phyloP scores from a whole-genome alignment of 2,329 filamentous ascomycete genomes.

The Sarocladium brachiariae region DNA sequence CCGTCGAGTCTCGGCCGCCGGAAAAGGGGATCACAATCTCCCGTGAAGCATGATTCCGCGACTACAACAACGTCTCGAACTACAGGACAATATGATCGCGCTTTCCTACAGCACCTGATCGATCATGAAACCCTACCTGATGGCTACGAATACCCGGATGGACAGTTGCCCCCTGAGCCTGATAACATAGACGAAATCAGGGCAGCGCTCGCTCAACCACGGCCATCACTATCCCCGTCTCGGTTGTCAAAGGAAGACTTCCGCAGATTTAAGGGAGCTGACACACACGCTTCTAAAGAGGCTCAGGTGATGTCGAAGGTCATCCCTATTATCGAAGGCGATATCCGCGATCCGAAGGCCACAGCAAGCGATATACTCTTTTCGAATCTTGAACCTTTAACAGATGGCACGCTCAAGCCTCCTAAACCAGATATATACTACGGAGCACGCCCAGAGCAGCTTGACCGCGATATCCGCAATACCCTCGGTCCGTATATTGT shows the following conservation, averaged over 20 bases:
- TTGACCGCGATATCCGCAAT: slow-evolving; percentile 18
- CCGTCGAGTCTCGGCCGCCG: too few relatives aligned
- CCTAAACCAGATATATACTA: slow-evolving; percentile 28
- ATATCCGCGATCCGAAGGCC: too few relatives aligned
- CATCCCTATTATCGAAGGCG: too few relatives aligned
- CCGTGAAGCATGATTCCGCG: too few relatives aligned
- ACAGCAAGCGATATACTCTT: neutral
- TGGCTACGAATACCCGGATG: slow-evolving; percentile 14
- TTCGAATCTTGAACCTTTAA: slow-evolving; percentile 16
- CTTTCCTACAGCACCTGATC: too few relatives aligned
- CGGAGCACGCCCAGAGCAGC: slow-evolving; percentile 15
- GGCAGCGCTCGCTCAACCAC: slow-evolving; percentile 10
- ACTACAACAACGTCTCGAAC: too few relatives aligned
- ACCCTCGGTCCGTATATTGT: slow-evolving; percentile 14
- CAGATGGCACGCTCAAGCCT: slow-evolving; percentile 23
- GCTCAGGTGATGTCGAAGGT: too few relatives aligned
- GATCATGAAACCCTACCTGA: slow-evolving; percentile 11
- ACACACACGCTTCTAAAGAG: slow-evolving; percentile 26
- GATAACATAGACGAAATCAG: slow-evolving; percentile 17
- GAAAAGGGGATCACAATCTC: too few relatives aligned
- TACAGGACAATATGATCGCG: too few relatives aligned
- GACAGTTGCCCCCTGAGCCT: slow-evolving; percentile 12
- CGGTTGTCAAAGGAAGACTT: slow-evolving; percentile 25
- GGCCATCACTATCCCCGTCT: slow-evolving; percentile 29
- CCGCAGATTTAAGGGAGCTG: slow-evolving; percentile 21